Conservation (phyloP, 164 flowering plant genomes). For the Santalum album region DNA sequence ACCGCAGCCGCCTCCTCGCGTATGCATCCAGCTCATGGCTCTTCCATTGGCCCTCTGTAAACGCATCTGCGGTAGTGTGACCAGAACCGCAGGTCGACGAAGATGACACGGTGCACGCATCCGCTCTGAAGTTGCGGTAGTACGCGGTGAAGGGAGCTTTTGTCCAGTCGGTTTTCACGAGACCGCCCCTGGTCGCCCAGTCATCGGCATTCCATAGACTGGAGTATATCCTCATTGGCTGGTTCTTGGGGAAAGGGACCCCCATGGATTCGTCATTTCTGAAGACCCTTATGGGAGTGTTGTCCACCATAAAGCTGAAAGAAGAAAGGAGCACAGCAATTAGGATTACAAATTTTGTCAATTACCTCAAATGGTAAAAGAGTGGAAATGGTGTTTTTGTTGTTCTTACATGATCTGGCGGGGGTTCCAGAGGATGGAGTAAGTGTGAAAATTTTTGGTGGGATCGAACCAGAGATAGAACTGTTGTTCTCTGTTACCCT, state of each 20-base stretch:
- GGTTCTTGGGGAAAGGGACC: slow-evolving; percentile 10
- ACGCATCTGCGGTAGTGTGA: background rate
- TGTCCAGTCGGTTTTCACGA: slow-evolving; percentile 10
- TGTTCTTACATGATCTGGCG: slow-evolving; percentile 6
- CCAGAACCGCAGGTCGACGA: background rate
- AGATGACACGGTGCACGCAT: background rate
- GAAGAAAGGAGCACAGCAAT: background rate
- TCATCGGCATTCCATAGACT: slow-evolving; percentile 14
- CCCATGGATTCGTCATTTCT: slow-evolving; percentile 6
- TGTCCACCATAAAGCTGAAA: slow-evolving; percentile 9
- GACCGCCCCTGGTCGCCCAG: slow-evolving; percentile 13
- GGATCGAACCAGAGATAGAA: slow-evolving; percentile 12
- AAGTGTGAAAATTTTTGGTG: slow-evolving; percentile 11
- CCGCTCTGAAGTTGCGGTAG: slow-evolving; percentile 6
- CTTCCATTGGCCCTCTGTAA: slow-evolving; percentile 1
- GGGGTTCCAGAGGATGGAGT: slow-evolving; percentile 9
- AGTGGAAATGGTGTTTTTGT: background rate
- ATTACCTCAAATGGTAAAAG: background rate
- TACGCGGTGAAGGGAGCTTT: slow-evolving; percentile 10
- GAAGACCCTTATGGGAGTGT: slow-evolving; percentile 10
- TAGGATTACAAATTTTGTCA: background rate
- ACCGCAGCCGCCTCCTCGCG: slow-evolving; percentile 13
- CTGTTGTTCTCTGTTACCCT: slow-evolving; percentile 10
- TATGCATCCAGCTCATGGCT: slow-evolving; percentile 9
- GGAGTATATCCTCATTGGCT: slow-evolving; percentile 8